phyloP scores from a whole-genome alignment of 2,329 filamentous ascomycete genomes.

The Atkinsonella texensis region DNA sequence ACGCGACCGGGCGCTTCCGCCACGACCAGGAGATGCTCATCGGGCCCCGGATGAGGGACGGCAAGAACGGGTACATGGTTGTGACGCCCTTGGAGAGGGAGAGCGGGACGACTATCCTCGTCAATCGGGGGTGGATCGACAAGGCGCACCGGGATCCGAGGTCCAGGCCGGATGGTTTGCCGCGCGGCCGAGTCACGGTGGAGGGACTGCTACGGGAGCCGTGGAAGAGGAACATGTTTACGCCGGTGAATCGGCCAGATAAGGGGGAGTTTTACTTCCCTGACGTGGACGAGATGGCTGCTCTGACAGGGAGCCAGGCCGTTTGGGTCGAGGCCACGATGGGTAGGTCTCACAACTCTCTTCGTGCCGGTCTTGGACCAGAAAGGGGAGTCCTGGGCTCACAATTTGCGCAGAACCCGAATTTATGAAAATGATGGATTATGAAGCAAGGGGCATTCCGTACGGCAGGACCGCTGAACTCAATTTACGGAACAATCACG shows the following conservation, averaged over 20 bases:
- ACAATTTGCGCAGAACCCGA: slow-evolving; percentile 52
- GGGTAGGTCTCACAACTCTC: slow-evolving; percentile 39
- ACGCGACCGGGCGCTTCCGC: slow-evolving; percentile 58
- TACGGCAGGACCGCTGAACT: slow-evolving; percentile 83
- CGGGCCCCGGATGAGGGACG: slow-evolving; percentile 79
- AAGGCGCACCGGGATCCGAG: slow-evolving; percentile 59
- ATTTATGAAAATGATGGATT: slow-evolving; percentile 61
- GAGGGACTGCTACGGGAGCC: slow-evolving; percentile 79
- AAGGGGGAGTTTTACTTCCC: slow-evolving; percentile 89
- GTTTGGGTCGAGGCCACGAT: slow-evolving; percentile 96
- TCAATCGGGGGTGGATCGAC: slow-evolving; percentile 86
- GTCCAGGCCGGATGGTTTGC: slow-evolving; percentile 53
- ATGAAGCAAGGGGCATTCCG: slow-evolving; percentile 70
- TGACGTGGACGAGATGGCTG: slow-evolving; percentile 85
- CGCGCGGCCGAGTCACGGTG: slow-evolving; percentile 59
- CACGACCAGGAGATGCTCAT: slow-evolving; percentile 97
- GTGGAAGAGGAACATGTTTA: slow-evolving; percentile 98
- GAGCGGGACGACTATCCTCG: slow-evolving; percentile 59
- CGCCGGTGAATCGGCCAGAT: slow-evolving; percentile 76
- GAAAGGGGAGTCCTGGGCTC: background rate
- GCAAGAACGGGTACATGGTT: slow-evolving; percentile 82
- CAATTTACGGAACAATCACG: slow-evolving; percentile 89
- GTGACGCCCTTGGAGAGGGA: slow-evolving; percentile 76
- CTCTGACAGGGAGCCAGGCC: slow-evolving; percentile 65
- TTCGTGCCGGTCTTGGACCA: background rate